Percentiles rank a stretch among this genome's conserved stretches.
Evolutionary conservation across 2,329 filamentous ascomycete genomes (phyloP).

Genomic region (Ophiostoma fasciatum): DNA sequence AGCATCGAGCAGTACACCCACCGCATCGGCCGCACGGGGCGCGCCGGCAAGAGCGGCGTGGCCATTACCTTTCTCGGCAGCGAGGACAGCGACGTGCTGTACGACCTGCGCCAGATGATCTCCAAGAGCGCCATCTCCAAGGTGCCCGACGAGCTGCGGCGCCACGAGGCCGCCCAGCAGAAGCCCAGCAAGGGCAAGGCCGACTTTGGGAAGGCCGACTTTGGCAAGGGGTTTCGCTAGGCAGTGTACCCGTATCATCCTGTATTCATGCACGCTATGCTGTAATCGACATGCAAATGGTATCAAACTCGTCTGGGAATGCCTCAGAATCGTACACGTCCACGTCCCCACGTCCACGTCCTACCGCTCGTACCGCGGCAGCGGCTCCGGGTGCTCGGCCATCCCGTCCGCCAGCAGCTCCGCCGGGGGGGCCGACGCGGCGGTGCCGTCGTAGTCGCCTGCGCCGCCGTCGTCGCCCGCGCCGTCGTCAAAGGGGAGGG

Average conservation of each 20-base stretch:
- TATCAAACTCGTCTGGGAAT: too few species aligned
- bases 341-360: too few species aligned
- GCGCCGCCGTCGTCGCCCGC: conserved; percentile 15
- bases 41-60: conserved; percentile 92
- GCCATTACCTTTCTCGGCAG: conserved; percentile 89
- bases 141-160: conserved; percentile 78
- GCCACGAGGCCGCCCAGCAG: conserved; percentile 84
- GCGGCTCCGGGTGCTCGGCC: conserved; percentile 10
- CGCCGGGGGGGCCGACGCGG: neutral
- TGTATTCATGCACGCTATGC: too few species aligned
- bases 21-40: conserved; percentile 88
- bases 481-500: neutral
- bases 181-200: conserved; percentile 34
- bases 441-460: neutral
- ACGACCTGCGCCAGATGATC: conserved; percentile 92
- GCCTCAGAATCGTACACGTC: too few species aligned
- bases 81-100: conserved; percentile 82
- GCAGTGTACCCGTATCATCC: too few species aligned
- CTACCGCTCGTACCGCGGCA: conserved; percentile 18
- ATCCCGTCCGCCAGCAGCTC: neutral
- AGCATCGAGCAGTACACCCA: conserved; percentile 94
- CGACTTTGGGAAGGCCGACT: too few species aligned
- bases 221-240: too few species aligned
- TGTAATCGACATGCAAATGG: too few species aligned
- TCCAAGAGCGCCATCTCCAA: conserved; percentile 77